Percentiles rank a stretch among this genome's conserved stretches.
phyloP scores from a whole-genome alignment of 78 protist genomes.

The Thecamonas trahens region DNA sequence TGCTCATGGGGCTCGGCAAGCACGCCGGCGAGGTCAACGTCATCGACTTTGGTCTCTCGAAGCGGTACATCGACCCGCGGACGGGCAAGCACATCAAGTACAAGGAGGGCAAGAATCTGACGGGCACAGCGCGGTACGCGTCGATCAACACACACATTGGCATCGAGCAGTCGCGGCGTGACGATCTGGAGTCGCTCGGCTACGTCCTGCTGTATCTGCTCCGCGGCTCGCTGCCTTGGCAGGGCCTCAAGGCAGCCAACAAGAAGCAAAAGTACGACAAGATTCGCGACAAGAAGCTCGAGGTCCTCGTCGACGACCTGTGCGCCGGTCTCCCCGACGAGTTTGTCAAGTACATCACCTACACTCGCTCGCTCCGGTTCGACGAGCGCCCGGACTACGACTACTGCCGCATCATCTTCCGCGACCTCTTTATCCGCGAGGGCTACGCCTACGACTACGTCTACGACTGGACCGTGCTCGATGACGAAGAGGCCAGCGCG shows the following conservation, averaged over 20 bases:
- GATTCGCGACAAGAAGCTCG: constrained; percentile 83
- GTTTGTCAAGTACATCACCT: constrained; percentile 12
- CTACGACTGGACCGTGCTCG: constrained; percentile 44
- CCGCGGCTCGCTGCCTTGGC: constrained; percentile 75
- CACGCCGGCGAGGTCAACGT: constrained; percentile 57
- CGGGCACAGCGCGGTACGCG: constrained; percentile 95
- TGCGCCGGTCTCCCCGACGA: constrained; percentile 56
- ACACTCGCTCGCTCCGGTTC: constrained; percentile 37
- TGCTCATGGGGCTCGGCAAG: constrained; percentile 86
- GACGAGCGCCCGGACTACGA: constrained; percentile 60
- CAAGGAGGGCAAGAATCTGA: constrained; percentile 89
- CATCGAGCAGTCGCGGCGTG: constrained; percentile 68
- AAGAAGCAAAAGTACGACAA: constrained; percentile 91
- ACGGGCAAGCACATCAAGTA: constrained; percentile 93
- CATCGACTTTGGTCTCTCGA: constrained; percentile 95
- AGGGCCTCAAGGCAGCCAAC: constrained; percentile 86
- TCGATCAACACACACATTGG: constrained; percentile 89
- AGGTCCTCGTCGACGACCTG: constrained; percentile 62
- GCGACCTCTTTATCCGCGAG: constrained; percentile 49
- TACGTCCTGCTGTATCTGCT: constrained; percentile 64
- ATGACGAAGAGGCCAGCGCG: not conserved
- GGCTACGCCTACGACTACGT: constrained; percentile 34
- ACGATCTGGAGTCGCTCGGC: constrained; percentile 79
- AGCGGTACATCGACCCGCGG: constrained; percentile 85
- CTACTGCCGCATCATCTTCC: constrained; percentile 41